Conservation (phyloP, 805 yeast genomes). For the Myxozyma mucilagina region DNA sequence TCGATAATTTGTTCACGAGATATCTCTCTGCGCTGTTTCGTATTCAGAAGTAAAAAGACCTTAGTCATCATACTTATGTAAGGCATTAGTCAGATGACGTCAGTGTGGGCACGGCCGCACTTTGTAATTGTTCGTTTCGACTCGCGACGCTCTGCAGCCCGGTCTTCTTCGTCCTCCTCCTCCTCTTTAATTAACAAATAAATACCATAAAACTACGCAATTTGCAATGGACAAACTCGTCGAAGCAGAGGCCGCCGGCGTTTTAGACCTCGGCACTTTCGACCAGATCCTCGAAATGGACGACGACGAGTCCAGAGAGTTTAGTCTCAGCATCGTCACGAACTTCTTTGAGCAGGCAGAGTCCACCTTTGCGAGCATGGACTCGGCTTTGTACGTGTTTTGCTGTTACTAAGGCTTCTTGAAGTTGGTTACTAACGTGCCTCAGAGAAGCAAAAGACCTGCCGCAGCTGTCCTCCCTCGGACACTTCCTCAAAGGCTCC, state of each 20-base stretch:
- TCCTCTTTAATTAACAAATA: not conserved
- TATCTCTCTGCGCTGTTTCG: not conserved
- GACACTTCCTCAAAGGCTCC: conserved; percentile 93
- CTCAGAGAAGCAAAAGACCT: conserved; percentile 43
- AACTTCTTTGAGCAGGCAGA: conserved; percentile 89
- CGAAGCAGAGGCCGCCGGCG: conserved; percentile 43
- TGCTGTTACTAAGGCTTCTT: not conserved
- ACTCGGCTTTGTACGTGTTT: conserved; percentile 47
- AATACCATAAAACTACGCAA: not conserved
- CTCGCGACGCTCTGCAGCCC: not conserved
- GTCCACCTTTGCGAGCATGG: conserved; percentile 74
- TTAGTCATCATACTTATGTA: too few relatives aligned
- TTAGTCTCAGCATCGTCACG: conserved; percentile 71
- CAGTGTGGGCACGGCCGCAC: too few relatives aligned
- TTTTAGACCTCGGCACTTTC: conserved; percentile 86
- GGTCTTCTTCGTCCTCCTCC: not conserved
- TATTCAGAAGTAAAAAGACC: too few relatives aligned
- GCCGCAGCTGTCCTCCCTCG: conserved; percentile 66
- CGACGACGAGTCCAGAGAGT: conserved; percentile 78
- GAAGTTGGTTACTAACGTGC: not conserved
- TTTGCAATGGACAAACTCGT: conserved; percentile 4
- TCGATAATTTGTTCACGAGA: too few relatives aligned
- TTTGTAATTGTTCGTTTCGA: not conserved
- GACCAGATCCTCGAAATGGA: conserved; percentile 91
- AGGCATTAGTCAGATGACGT: too few relatives aligned